These are phyloP conservation scores for Neckera pumila DNA, from an alignment of 225 moss, liverwort and hornwort species.

Conservation along the genomic window DNA sequence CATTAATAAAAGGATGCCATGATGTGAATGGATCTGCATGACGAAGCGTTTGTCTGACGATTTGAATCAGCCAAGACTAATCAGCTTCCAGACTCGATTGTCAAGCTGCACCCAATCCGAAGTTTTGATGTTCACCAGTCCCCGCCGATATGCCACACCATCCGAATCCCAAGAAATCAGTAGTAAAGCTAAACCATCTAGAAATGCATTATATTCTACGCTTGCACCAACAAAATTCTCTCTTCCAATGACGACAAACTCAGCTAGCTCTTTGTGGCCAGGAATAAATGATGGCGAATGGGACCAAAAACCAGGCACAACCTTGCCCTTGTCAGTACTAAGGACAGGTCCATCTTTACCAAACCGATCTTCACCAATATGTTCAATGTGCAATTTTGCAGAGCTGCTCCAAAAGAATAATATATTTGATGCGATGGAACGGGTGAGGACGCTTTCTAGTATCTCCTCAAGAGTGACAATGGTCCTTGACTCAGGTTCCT, in stretches of 20 bases:
- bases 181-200: too few species aligned
- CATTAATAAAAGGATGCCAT: background rate
- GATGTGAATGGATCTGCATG: background rate
- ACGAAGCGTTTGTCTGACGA: background rate
- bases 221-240: too few species aligned
- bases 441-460: background rate
- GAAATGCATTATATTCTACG: too few species aligned
- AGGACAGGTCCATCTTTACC: too few species aligned
- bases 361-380: too few species aligned
- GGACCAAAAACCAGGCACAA: background rate
- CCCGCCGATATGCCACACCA: too few species aligned
- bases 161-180: too few species aligned
- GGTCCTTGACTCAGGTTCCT: background rate
- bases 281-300: too few species aligned
- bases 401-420: background rate
- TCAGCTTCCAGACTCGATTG: background rate
- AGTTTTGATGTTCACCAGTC: background rate
- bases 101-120: background rate
- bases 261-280: too few species aligned
- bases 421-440: background rate
- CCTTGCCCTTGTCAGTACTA: background rate
- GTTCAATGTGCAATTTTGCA: too few species aligned
- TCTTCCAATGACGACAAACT: too few species aligned
- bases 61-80: background rate
- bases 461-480: background rate